These are phyloP conservation scores for Chalaropsis ovoidea DNA, from an alignment of 2,329 filamentous ascomycete species.

Conservation along the genomic window DNA sequence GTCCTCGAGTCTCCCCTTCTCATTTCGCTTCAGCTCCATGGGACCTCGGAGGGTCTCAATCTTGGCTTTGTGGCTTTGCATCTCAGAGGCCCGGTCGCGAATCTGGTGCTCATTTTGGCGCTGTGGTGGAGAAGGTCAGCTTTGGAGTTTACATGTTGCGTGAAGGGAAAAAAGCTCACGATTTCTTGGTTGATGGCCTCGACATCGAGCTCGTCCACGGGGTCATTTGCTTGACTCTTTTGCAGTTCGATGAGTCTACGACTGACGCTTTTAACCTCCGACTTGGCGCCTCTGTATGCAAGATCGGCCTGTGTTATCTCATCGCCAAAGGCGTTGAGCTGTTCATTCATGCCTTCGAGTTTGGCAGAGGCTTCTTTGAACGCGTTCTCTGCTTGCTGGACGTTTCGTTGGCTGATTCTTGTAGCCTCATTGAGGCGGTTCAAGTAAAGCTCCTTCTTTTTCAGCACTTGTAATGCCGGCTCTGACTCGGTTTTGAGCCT, in stretches of 20 bases:
- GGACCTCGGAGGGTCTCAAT: conserved; percentile 5
- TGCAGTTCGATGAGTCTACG: conserved; percentile 35
- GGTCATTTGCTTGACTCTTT: conserved; percentile 48
- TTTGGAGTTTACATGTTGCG: conserved; percentile 27
- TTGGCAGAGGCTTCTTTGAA: neutral
- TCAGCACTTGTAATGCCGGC: conserved; percentile 20
- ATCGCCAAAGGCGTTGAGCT: conserved; percentile 25
- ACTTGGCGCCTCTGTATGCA: conserved; percentile 17
- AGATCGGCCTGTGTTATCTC: conserved; percentile 31
- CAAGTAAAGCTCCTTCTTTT: conserved; percentile 23
- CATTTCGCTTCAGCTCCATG: neutral
- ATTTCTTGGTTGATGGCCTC: conserved; percentile 62
- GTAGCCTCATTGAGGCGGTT: conserved; percentile 3
- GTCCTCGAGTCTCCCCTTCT: conserved; percentile 33
- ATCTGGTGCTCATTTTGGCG: conserved; percentile 39
- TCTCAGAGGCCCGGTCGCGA: conserved; percentile 37
- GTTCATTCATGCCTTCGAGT: neutral
- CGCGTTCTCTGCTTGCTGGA: conserved; percentile 9
- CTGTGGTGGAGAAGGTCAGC: conserved; percentile 32
- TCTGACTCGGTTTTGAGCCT: conserved; percentile 20
- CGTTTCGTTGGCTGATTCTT: neutral
- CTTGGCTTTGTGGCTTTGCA: neutral
- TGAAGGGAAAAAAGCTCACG: conserved; percentile 39
- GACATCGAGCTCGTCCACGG: conserved; percentile 57
- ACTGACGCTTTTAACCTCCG: conserved; percentile 21